These are phyloP conservation scores for Gossypium gossypioides DNA, from an alignment of 441 rosid species.

Conservation along the genomic window DNA sequence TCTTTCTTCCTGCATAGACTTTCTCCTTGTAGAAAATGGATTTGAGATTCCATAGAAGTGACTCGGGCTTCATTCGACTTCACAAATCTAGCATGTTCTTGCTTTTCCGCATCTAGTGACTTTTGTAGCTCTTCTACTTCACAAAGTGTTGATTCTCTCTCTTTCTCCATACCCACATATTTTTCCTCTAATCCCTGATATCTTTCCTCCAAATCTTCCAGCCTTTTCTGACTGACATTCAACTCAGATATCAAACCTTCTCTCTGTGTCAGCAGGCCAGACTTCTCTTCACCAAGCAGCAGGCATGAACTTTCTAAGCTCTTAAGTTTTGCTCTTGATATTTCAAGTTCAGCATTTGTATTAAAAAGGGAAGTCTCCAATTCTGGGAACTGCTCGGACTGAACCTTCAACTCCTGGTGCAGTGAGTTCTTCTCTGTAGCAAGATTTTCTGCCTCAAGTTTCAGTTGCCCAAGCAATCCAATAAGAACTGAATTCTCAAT, in stretches of 20 bases:
- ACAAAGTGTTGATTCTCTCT: conserved; percentile 41
- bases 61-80: conserved; percentile 30
- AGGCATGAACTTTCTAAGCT: conserved; percentile 51
- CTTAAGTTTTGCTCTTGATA: conserved; percentile 38
- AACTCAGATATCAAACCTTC: conserved; percentile 45
- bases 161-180: conserved; percentile 37
- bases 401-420: conserved; percentile 38
- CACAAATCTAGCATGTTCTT: conserved; percentile 40
- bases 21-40: conserved; percentile 47
- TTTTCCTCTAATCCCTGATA: conserved; percentile 38
- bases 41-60: conserved; percentile 42
- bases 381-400: conserved; percentile 29
- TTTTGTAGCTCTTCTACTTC: conserved; percentile 42
- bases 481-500: conserved; percentile 53
- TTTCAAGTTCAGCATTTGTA: conserved; percentile 66
- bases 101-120: conserved; percentile 41
- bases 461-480: conserved; percentile 53
- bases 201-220: conserved; percentile 36
- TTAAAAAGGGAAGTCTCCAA: conserved; percentile 46
- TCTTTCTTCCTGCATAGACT: conserved; percentile 42
- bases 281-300: conserved; percentile 52
- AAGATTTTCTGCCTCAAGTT: conserved; percentile 46
- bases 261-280: conserved; percentile 33
- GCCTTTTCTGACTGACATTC: conserved; percentile 34
- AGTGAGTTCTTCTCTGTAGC: conserved; percentile 40